A percentile compares a stretch with the other conserved stretches of the same genome.
phyloP scores from a whole-genome alignment of 116 monocot species.

The Dioscorea cayenensis region DNA sequence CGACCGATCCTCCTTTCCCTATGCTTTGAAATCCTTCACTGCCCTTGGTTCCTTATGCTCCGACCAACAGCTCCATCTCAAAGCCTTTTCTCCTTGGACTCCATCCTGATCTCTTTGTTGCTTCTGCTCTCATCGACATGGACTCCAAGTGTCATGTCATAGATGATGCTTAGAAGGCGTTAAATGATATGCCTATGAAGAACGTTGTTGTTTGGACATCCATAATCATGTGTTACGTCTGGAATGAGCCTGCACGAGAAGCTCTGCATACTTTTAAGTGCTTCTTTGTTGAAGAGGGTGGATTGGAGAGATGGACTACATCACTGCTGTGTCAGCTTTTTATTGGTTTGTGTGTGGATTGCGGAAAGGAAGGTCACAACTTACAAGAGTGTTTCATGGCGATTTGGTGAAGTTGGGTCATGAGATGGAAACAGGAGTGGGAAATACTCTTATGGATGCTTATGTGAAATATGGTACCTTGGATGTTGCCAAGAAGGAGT shows the following conservation, averaged over 20 bases:
- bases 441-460: slow-evolving; percentile 72
- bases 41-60: slow-evolving; percentile 18
- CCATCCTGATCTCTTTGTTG: slow-evolving; percentile 55
- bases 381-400: too few relatives aligned
- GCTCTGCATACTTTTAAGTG: slow-evolving; percentile 42
- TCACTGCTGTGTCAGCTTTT: slow-evolving; percentile 37
- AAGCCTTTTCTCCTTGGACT: slow-evolving; percentile 45
- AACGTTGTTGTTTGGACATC: slow-evolving; percentile 74
- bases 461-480: slow-evolving; percentile 63
- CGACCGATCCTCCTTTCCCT: slow-evolving; percentile 62
- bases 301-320: slow-evolving; percentile 27
- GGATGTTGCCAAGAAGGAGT: slow-evolving; percentile 43
- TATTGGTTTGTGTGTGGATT: slow-evolving; percentile 49
- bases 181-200: slow-evolving; percentile 43
- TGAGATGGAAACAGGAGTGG: slow-evolving; percentile 37
- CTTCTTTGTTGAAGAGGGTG: too few relatives aligned
- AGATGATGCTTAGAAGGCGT: slow-evolving; percentile 48
- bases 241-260: slow-evolving; percentile 20
- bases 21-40: slow-evolving; percentile 52
- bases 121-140: slow-evolving; percentile 74
- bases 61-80: slow-evolving; percentile 75
- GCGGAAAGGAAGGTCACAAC: slow-evolving; percentile 13
- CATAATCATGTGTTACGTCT: slow-evolving; percentile 44
- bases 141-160: slow-evolving; percentile 47
- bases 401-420: slow-evolving; percentile 44